Evolutionary conservation across 352 stramenopile species (phyloP).

Genomic region (Globisporangium cylindrosporum): DNA sequence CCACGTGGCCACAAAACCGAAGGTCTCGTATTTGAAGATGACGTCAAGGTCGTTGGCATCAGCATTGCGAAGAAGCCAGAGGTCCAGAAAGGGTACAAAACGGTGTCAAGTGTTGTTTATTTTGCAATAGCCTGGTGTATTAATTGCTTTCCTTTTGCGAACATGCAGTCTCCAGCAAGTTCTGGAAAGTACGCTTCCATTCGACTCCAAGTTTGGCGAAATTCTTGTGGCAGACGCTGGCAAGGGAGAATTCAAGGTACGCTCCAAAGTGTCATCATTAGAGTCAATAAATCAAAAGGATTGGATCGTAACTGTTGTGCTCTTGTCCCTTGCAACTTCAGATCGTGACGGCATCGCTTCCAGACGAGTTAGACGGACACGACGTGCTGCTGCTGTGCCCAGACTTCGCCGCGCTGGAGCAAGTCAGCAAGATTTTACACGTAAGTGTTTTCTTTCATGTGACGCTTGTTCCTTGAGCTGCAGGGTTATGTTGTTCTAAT

Average conservation of each 20-base stretch:
- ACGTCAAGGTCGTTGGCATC: conserved; percentile 75
- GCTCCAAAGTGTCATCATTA: background rate
- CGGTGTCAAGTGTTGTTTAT: background rate
- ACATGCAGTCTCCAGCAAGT: conserved; percentile 43
- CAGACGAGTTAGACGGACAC: conserved; percentile 59
- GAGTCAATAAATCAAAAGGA: background rate
- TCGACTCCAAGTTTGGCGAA: conserved; percentile 59
- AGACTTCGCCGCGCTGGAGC: conserved; percentile 56
- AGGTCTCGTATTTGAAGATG: conserved; percentile 71
- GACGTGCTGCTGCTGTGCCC: conserved; percentile 71
- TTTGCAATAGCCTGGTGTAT: background rate
- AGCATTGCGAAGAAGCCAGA: conserved; percentile 48
- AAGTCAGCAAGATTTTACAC: conserved; percentile 72
- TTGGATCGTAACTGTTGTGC: background rate
- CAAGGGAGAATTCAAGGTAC: conserved; percentile 48
- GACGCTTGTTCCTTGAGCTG: background rate
- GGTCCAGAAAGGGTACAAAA: conserved; percentile 43
- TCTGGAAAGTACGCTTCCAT: conserved; percentile 55
- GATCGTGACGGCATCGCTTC: conserved; percentile 51
- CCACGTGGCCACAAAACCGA: conserved; percentile 69
- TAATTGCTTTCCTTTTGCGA: background rate
- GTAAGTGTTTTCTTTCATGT: conserved; percentile 27
- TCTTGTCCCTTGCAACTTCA: background rate
- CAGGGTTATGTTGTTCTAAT: background rate
- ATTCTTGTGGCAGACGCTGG: conserved; percentile 48